These are phyloP conservation scores for Craterostigma plantagineum DNA, from an alignment of 257 asterid genomes.

Conservation along the genomic window DNA sequence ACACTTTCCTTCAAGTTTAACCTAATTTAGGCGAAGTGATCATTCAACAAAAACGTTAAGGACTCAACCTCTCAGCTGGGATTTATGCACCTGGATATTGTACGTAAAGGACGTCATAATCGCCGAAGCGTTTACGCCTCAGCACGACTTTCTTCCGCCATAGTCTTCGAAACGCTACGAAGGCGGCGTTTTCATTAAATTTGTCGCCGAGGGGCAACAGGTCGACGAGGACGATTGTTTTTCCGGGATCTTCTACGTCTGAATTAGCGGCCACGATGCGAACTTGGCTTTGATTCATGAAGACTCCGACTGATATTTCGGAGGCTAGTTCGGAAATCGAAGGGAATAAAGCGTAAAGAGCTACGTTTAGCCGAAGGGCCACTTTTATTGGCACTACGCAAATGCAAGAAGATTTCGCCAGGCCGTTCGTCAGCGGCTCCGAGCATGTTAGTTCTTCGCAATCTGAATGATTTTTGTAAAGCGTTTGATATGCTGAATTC, in stretches of 20 bases:
- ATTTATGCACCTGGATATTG: constrained; percentile 96
- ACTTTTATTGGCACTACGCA: constrained; percentile 83
- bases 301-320: constrained; percentile 70
- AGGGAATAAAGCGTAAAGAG: constrained; percentile 76
- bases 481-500: no score
- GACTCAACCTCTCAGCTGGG: no score
- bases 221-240: constrained; percentile 57
- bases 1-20: no score
- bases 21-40: no score
- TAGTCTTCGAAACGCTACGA: constrained; percentile 49
- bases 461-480: no score
- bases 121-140: constrained; percentile 48
- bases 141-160: constrained; percentile 61
- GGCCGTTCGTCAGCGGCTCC: constrained; percentile 64
- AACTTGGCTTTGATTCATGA: constrained; percentile 70
- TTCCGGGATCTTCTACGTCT: constrained; percentile 58
- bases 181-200: constrained; percentile 49
- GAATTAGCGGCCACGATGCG: constrained; percentile 93
- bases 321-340: constrained; percentile 69
- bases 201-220: constrained; percentile 65
- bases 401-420: constrained; percentile 58
- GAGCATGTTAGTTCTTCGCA: no score
- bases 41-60: no score
- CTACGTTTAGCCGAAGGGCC: constrained; percentile 47
- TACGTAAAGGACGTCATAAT: constrained; percentile 65